Conservation (phyloP, 2,329 filamentous ascomycete species). For the Neopestalotiopsis clavispora region DNA sequence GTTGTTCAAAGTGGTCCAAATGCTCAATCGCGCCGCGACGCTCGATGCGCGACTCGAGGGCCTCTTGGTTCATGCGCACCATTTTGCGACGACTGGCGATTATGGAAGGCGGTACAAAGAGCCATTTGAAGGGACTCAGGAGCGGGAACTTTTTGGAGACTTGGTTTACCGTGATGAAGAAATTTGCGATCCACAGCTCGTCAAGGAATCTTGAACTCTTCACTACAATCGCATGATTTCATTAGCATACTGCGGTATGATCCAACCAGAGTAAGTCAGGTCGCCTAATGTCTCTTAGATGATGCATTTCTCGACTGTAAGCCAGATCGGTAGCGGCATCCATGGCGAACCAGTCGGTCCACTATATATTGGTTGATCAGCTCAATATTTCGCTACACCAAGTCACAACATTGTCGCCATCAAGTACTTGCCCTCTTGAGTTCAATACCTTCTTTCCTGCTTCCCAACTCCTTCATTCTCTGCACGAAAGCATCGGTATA, state of each 20-base stretch:
- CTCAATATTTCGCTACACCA: too few species aligned
- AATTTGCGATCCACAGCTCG: conserved; percentile 18
- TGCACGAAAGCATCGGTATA: conserved; percentile 24
- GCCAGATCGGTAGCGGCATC: too few species aligned
- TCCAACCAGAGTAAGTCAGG: too few species aligned
- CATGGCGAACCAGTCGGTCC: too few species aligned
- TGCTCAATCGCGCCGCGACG: conserved; percentile 26
- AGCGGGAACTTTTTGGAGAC: conserved; percentile 23
- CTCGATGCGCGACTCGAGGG: conserved; percentile 25
- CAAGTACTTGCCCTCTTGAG: neutral
- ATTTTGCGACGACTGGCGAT: conserved; percentile 4
- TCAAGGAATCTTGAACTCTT: conserved; percentile 17
- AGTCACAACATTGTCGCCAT: too few species aligned
- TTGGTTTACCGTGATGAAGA: conserved; percentile 20
- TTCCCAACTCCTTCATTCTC: conserved; percentile 22
- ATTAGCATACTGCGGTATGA: too few species aligned
- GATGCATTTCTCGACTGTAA: too few species aligned
- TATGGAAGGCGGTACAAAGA: conserved; percentile 23
- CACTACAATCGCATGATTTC: conserved; percentile 4
- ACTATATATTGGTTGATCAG: too few species aligned
- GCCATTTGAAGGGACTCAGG: conserved; percentile 22
- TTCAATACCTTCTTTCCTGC: neutral
- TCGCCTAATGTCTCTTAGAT: too few species aligned
- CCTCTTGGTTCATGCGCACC: conserved; percentile 21
- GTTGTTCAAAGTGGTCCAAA: conserved; percentile 30